Evolutionary conservation across 2,329 filamentous ascomycete genomes (phyloP), one percentile per base, ranked within the genome.

Genomic region (Sporothrix variecibatus): DNA sequence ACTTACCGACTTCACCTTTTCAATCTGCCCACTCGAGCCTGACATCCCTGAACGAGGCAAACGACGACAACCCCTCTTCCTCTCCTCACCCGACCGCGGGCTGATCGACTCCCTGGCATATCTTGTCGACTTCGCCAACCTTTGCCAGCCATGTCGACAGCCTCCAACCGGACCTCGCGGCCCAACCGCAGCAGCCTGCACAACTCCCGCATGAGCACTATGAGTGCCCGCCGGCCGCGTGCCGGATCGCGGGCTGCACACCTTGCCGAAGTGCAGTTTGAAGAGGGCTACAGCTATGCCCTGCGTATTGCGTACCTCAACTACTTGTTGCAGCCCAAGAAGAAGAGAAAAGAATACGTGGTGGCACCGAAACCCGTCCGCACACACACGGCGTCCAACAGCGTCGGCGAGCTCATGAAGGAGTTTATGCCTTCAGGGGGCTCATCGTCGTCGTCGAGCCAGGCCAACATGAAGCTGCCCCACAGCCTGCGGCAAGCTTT

Each of bases 251-350:
- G 82, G 76, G 82, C 84, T 65, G 81, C 84, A 68, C 80, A 84
- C 71, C 43, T 70, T 1, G 26, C 49, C 69, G 82, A 85, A 72
- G 85, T 91, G 77, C 87, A 86, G 78, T 86, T 89, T 81, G 93
- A 97, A 79, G 94, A 98, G 83, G 95, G 94, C 80, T 97, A 97
- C 84, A 93, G 91, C 76, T 97, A 94, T 84, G 94, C 95, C 79
- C 90, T 99, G 72, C 93, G 96, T 76, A 91, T 93, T 78, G 95
- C 95, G 78, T 98, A 94, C 83, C 92, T 99, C 74, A 89, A 95
- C 82, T 97, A 99, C 83, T 91, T 98, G 62, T 88, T 99, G 71
- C 94, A 97, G 81, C 95, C 96, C 76, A 93, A 94, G 80, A 89
- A 93, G 79, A 96, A 95, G 83, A 90, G 94, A 80, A 93, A 95